phyloP scores from a whole-genome alignment of 2,329 filamentous ascomycete species.

The Purpureocillium takamizusanense region DNA sequence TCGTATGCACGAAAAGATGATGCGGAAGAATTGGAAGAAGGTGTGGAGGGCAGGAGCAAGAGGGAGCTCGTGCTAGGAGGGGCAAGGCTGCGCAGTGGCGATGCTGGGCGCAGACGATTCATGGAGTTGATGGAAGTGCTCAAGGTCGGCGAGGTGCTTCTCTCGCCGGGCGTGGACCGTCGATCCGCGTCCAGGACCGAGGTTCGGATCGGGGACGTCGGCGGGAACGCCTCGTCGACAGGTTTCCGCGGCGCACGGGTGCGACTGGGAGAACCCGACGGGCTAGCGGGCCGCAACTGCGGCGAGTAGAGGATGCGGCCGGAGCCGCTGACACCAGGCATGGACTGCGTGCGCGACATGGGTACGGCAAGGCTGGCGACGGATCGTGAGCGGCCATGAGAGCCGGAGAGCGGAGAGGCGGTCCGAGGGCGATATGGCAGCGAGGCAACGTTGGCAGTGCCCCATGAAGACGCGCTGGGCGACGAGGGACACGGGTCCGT shows the following conservation, averaged over 20 bases:
- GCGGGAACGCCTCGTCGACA: conserved; percentile 51
- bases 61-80: conserved; percentile 27
- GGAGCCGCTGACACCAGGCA: conserved; percentile 52
- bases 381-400: conserved; percentile 50
- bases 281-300: conserved; percentile 44
- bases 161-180: conserved; percentile 35
- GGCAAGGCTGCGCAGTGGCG: conserved; percentile 42
- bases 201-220: conserved; percentile 40
- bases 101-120: conserved; percentile 40
- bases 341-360: conserved; percentile 55
- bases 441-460: conserved; percentile 26
- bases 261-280: conserved; percentile 43
- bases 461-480: conserved; percentile 41
- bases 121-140: conserved; percentile 20
- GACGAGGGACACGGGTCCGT: conserved; percentile 48
- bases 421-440: conserved; percentile 54
- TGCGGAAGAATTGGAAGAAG: conserved; percentile 36
- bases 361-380: conserved; percentile 43
- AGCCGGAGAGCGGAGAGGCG: conserved; percentile 49
- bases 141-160: conserved; percentile 42
- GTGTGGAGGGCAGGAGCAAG: conserved; percentile 29
- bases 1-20: conserved; percentile 43
- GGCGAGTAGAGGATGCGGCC: conserved; percentile 49
- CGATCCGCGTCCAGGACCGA: conserved; percentile 48
- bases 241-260: conserved; percentile 45